Percentiles rank a stretch among this genome's conserved stretches.
phyloP scores from a whole-genome alignment of 768 basidiomycete genomes.

The Leccinum variicolor region DNA sequence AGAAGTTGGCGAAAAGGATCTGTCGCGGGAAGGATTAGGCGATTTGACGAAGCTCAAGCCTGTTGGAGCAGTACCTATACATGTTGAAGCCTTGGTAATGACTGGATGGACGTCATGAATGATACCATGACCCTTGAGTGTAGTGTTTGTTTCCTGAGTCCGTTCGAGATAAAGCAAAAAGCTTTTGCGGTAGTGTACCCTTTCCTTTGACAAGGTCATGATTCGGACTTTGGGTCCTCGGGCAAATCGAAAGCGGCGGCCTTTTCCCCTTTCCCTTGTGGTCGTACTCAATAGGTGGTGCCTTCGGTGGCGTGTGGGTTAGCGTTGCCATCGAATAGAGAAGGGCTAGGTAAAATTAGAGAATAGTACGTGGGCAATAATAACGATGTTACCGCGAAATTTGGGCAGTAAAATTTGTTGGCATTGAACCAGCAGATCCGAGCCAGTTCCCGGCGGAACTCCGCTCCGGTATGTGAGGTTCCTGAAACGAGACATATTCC shows the following conservation, averaged over 20 bases:
- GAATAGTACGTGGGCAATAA: constrained; percentile 13
- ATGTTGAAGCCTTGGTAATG: constrained; percentile 35
- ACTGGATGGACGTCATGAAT: constrained; percentile 29
- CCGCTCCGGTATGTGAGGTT: no score
- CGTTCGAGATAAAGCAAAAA: constrained; percentile 79
- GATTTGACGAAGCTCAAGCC: constrained; percentile 17
- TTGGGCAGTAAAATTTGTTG: no score
- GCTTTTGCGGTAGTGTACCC: constrained; percentile 74
- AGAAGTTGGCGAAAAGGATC: constrained; percentile 15
- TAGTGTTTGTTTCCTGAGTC: constrained; percentile 66
- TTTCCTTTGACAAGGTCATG: constrained; percentile 43
- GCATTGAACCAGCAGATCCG: no score
- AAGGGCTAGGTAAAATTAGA: not conserved
- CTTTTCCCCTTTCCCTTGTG: constrained; percentile 72
- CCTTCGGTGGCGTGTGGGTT: constrained; percentile 58
- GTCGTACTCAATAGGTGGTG: constrained; percentile 65
- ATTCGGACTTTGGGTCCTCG: constrained; percentile 66
- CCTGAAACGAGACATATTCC: no score
- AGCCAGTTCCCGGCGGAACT: no score
- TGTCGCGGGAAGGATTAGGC: constrained; percentile 7
- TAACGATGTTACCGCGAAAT: constrained; percentile 13
- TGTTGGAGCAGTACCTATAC: constrained; percentile 30
- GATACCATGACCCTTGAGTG: constrained; percentile 51
- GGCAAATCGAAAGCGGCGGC: constrained; percentile 80
- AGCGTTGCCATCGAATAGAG: constrained; percentile 20